phyloP scores from a whole-genome alignment of 2,329 filamentous ascomycete genomes.

The Scedosporium apiospermum region DNA sequence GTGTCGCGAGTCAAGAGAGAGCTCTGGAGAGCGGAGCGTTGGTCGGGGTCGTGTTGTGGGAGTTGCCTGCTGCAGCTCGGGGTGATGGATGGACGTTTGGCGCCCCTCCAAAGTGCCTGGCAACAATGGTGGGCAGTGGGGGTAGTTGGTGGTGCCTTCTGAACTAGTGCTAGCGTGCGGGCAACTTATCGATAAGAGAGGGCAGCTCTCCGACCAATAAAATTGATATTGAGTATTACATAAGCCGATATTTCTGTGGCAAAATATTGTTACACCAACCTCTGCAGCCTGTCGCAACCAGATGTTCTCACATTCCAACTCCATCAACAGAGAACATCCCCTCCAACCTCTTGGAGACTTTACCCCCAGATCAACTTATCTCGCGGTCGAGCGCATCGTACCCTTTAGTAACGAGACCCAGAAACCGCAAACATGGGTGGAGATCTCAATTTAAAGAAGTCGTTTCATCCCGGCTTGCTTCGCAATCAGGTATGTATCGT shows the following conservation, averaged over 20 bases:
- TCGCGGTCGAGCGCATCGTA: too few species aligned
- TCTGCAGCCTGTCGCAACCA: neutral
- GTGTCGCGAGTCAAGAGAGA: too few species aligned
- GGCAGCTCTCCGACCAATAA: neutral
- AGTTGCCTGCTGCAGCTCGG: neutral
- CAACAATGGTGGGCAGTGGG: neutral
- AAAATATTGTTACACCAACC: neutral
- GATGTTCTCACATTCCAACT: neutral
- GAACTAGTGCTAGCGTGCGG: neutral
- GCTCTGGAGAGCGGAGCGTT: neutral
- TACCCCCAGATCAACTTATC: neutral
- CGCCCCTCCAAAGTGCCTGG: neutral
- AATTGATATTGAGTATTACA: neutral
- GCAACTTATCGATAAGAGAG: neutral
- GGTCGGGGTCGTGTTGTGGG: neutral
- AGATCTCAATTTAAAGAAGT: conserved; percentile 90
- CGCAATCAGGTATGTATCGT: conserved; percentile 57
- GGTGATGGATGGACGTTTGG: neutral
- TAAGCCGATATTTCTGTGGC: neutral
- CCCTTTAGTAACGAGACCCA: neutral
- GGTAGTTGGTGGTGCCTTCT: neutral
- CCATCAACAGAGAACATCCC: neutral
- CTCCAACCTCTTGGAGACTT: neutral
- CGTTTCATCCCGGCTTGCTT: conserved; percentile 86
- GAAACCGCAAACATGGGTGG: conserved; percentile 63